phyloP scores from a whole-genome alignment of 257 asterid genomes.

The Primulina eburnea region DNA sequence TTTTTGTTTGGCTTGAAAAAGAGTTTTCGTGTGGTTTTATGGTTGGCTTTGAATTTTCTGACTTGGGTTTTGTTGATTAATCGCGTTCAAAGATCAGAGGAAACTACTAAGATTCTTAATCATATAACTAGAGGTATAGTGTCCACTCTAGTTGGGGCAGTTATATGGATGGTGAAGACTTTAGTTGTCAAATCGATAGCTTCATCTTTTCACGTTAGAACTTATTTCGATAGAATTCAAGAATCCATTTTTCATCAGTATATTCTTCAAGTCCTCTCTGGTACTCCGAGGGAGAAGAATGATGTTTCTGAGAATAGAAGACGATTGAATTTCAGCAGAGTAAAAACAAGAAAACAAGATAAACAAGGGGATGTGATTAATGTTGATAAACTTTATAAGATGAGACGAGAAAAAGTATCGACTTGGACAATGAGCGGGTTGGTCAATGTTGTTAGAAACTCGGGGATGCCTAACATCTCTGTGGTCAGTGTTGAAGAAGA shows the following conservation, averaged over 20 bases:
- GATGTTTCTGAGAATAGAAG: conserved; percentile 25
- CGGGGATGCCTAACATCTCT: conserved; percentile 51
- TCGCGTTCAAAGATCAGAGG: conserved; percentile 33
- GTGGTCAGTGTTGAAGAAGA: conserved; percentile 50
- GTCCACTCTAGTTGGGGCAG: conserved; percentile 63
- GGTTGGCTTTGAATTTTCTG: conserved; percentile 60
- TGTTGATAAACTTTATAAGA: conserved; percentile 67
- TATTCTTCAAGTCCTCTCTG: conserved; percentile 59
- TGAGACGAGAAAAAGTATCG: conserved; percentile 60
- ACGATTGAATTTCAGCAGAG: conserved; percentile 41
- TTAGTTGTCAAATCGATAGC: conserved; percentile 55
- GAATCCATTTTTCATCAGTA: conserved; percentile 78
- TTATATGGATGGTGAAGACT: conserved; percentile 68
- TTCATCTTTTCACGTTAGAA: conserved; percentile 56
- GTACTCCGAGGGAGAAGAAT: conserved; percentile 32
- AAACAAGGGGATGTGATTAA: conserved; percentile 49
- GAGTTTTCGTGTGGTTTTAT: conserved; percentile 53
- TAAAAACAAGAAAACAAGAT: conserved; percentile 30
- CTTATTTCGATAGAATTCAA: conserved; percentile 73
- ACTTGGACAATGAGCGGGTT: conserved; percentile 77
- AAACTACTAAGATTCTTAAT: conserved; percentile 34
- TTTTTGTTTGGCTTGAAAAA: conserved; percentile 54
- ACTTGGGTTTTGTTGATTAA: conserved; percentile 60
- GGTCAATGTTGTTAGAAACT: conserved; percentile 50
- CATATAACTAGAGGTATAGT: conserved; percentile 52